Percentiles rank a stretch among this genome's conserved stretches.
phyloP scores from a whole-genome alignment of 352 stramenopile species.

The Pythium periplocum region DNA sequence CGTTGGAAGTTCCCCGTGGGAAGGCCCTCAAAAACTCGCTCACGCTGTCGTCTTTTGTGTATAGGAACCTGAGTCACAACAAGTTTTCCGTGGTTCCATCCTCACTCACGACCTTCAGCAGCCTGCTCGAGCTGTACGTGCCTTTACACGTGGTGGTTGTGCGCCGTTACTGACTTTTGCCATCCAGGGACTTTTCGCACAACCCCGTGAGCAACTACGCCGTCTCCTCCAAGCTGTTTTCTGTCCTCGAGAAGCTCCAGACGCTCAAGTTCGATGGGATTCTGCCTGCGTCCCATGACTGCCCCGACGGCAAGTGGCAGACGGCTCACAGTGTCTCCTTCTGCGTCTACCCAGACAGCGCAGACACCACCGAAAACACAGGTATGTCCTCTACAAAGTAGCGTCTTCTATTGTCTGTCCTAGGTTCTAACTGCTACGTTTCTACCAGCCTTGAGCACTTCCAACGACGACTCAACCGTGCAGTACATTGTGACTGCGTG shows the following conservation, averaged over 20 bases:
- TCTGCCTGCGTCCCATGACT: background rate
- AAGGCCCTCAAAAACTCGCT: no score
- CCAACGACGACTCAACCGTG: no score
- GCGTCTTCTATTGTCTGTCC: conserved; percentile 10
- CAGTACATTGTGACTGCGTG: no score
- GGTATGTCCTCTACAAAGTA: conserved; percentile 23
- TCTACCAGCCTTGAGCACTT: no score
- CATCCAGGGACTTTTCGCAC: conserved; percentile 5
- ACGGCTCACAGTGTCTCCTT: conserved; percentile 1
- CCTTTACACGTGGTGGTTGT: conserved; percentile 3
- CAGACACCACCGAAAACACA: background rate
- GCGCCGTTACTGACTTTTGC: conserved; percentile 4
- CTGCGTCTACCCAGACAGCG: background rate
- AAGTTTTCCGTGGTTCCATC: no score
- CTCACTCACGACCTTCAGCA: background rate
- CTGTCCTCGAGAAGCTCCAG: conserved; percentile 5
- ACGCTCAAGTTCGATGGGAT: background rate
- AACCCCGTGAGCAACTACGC: conserved; percentile 16
- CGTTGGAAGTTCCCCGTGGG: no score
- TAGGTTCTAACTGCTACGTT: no score
- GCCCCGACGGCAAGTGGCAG: background rate
- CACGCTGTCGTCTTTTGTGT: no score
- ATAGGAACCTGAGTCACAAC: no score
- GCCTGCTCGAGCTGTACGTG: conserved; percentile 8
- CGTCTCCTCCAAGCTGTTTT: conserved; percentile 10